These are phyloP conservation scores for Populus trichocarpa DNA, from an alignment of 441 rosid species.

Conservation along the genomic window DNA sequence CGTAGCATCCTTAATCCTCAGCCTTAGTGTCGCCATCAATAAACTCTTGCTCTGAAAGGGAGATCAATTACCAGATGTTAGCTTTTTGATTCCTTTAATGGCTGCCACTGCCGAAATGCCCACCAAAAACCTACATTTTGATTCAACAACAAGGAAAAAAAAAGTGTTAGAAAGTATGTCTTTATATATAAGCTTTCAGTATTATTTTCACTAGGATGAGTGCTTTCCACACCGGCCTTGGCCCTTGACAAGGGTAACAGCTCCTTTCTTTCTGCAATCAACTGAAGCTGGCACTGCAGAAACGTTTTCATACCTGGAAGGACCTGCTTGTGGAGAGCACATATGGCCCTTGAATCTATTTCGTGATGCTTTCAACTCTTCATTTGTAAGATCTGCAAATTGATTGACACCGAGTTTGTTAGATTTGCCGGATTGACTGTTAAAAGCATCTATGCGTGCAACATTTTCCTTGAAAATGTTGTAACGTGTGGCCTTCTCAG, in stretches of 20 bases:
- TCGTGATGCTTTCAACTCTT: slow-evolving; percentile 12
- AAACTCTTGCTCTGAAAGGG: slow-evolving; percentile 69
- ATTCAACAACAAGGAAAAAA: not conserved
- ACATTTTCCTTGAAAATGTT: slow-evolving; percentile 18
- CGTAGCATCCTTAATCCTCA: slow-evolving; percentile 63
- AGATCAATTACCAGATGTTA: slow-evolving; percentile 44
- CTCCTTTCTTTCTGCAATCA: slow-evolving; percentile 74
- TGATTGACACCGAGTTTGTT: slow-evolving; percentile 19
- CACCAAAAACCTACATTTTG: slow-evolving; percentile 38
- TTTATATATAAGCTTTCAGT: too few species aligned
- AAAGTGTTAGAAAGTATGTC: too few species aligned
- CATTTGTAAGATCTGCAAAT: slow-evolving; percentile 20
- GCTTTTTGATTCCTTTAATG: slow-evolving; percentile 61
- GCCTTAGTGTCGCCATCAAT: slow-evolving; percentile 57
- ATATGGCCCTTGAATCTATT: slow-evolving; percentile 19
- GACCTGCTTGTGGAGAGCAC: slow-evolving; percentile 11
- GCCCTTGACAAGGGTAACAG: slow-evolving; percentile 60
- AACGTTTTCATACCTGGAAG: slow-evolving; percentile 15
- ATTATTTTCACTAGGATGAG: too few species aligned
- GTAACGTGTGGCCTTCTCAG: slow-evolving; percentile 18
- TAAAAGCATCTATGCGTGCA: slow-evolving; percentile 9
- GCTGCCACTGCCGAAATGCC: slow-evolving; percentile 78
- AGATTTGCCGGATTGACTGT: not conserved
- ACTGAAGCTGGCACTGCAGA: slow-evolving; percentile 12
- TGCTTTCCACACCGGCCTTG: slow-evolving; percentile 65